Percentiles rank a stretch among this genome's conserved stretches.
Conservation (phyloP, 768 basidiomycete genomes). For the Calocera viscosa region DNA sequence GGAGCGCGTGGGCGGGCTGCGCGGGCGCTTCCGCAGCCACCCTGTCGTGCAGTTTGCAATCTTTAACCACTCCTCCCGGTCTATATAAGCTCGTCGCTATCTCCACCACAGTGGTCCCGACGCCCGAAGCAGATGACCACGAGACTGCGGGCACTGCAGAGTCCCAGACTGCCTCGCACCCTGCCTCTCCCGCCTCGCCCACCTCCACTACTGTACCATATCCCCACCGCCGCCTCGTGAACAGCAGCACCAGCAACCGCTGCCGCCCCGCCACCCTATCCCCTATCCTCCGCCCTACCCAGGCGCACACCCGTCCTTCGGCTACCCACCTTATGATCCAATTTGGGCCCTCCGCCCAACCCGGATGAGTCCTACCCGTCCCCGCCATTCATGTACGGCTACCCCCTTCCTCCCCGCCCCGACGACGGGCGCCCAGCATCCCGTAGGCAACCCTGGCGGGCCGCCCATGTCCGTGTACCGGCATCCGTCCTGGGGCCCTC, state of each 20-base stretch:
- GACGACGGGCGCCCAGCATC: not conserved
- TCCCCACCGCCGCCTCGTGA: not conserved
- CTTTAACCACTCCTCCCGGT: no score
- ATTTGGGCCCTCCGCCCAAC: not conserved
- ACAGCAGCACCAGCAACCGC: not conserved
- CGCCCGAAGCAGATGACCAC: no score
- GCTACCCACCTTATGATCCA: not conserved
- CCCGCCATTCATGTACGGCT: not conserved
- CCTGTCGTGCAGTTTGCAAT: no score
- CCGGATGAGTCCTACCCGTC: not conserved
- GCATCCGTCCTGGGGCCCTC: not conserved
- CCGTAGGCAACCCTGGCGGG: not conserved
- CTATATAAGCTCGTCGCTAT: no score
- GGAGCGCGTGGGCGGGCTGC: no score
- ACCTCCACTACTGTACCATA: not conserved
- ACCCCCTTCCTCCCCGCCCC: not conserved
- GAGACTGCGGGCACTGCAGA: no score
- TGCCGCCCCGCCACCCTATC: not conserved
- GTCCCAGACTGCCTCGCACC: not conserved
- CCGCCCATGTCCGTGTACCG: not conserved
- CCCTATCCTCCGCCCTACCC: not conserved
- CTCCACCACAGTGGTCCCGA: no score
- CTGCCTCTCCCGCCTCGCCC: not conserved
- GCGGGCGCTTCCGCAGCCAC: no score
- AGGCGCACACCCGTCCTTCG: slow-evolving; percentile 1